Base-by-base conservation (phyloP, 1,284 basidiomycete species). In the Rhizoctonia solani region DNA sequence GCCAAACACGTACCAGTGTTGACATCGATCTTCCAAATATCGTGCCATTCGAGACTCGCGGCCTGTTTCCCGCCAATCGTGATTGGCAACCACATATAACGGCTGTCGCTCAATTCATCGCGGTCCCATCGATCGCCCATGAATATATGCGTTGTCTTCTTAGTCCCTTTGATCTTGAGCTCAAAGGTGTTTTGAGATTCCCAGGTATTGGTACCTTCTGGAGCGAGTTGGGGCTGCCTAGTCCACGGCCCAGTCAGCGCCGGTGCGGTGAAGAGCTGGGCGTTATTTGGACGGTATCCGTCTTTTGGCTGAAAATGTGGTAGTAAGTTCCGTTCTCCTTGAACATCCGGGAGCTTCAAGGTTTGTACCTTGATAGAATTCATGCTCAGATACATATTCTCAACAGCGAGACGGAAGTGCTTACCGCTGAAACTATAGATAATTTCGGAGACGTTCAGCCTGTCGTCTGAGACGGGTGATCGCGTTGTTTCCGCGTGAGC, bases 51-150 rank as follows among this genome's bases (percentile, higher is more conserved):
- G 25, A 76, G 25, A 23, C 34, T 58, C 16, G 55, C 66, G 47
- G 41, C 44, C n/a, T 52, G 39, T 8, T 23, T 46, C 5, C 53
- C 54, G 14, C 54, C 47, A 44, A 50, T 41, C 37, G 66, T 68
- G 30, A 74, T 72, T 16, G 76, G 75, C 16, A 77, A 68, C 76
- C 76, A 76, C 46, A 75, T 72, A 69, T 77, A 77, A 66, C 74
- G 73, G 54, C 27, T 63, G 16, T 68, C 52, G 42, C 37, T 61
- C 49, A 58, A 46, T 16, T 37, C 50, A 27, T 65, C 30, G 37
- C 54, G 46, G 46, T 68, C 61, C 75, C 75, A 76, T 13, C 73
- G 71, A 54, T 77, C 76, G 9, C 75, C 75, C 56, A 72, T 72
- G 59, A 76, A 77, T 1, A 77, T 70, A 37, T 72, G 72, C 0